Evolutionary conservation across 1,284 basidiomycete species (phyloP).

Genomic region (Anthracocystis walkeri): DNA sequence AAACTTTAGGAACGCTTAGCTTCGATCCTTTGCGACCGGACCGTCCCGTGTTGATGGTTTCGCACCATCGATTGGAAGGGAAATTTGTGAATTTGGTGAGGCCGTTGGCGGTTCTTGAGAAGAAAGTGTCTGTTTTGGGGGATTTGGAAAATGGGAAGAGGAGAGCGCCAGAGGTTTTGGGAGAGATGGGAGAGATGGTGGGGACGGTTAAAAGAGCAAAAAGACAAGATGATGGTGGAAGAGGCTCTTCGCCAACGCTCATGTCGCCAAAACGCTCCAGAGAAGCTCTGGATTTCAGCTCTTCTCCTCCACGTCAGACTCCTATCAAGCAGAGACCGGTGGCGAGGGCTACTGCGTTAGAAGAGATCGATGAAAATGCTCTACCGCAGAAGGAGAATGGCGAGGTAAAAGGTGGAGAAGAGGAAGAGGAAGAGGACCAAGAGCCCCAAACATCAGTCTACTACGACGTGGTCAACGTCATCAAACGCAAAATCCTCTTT

Average conservation of each 20-base stretch:
- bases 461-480: constrained; percentile 64
- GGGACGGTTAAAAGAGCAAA: constrained; percentile 12
- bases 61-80: constrained; percentile 89
- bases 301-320: constrained; percentile 25
- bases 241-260: constrained; percentile 3
- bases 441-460: constrained; percentile 38
- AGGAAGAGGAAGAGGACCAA: constrained; percentile 23
- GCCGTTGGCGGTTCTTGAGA: constrained; percentile 63
- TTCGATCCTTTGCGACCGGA: constrained; percentile 71
- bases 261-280: constrained; percentile 11
- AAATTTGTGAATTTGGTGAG: constrained; percentile 77
- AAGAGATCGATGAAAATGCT: constrained; percentile 23
- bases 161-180: neutral
- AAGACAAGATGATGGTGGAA: neutral
- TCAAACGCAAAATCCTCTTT: constrained; percentile 65
- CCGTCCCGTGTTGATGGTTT: constrained; percentile 82
- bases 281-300: constrained; percentile 52
- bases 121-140: constrained; percentile 36
- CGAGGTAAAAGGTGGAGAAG: neutral
- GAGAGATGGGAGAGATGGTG: constrained; percentile 4
- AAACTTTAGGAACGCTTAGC: constrained; percentile 57
- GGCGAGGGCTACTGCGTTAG: constrained; percentile 5
- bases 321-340: constrained; percentile 9
- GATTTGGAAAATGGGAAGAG: constrained; percentile 11
- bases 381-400: neutral